Conservation (phyloP, 768 basidiomycete species). For the Boletus coccyginus region DNA sequence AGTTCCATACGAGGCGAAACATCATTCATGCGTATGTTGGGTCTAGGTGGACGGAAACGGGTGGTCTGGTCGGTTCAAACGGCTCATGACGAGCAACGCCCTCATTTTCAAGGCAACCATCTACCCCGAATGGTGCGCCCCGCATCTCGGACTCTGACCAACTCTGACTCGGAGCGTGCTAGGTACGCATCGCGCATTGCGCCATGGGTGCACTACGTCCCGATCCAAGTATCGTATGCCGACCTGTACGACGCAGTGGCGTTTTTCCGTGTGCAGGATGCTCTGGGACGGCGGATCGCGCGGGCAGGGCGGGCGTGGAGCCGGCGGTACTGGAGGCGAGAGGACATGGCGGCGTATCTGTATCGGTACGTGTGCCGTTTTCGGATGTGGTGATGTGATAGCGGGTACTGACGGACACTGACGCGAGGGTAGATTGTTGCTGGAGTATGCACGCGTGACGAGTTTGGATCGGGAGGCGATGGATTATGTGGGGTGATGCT, state of each 20-base stretch:
- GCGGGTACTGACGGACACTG: background rate
- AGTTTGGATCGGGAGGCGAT: slow-evolving; percentile 44
- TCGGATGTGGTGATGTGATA: background rate
- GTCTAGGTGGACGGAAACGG: slow-evolving; percentile 61
- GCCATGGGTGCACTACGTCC: too few species aligned
- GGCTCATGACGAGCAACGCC: slow-evolving; percentile 59
- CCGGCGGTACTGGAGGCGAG: slow-evolving; percentile 52
- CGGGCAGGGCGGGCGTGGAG: slow-evolving; percentile 57
- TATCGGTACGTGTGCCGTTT: slow-evolving; percentile 42
- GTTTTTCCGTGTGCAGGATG: slow-evolving; percentile 73
- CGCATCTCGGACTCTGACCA: too few species aligned
- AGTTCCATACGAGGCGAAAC: background rate
- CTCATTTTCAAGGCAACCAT: slow-evolving; percentile 68
- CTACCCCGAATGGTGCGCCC: slow-evolving; percentile 66
- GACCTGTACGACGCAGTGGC: slow-evolving; percentile 16
- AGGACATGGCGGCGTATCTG: slow-evolving; percentile 58
- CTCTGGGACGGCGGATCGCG: slow-evolving; percentile 55
- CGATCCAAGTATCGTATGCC: too few species aligned
- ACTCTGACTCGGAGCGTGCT: slow-evolving; percentile 12
- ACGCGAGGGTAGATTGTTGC: slow-evolving; percentile 37
- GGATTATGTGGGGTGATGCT: slow-evolving; percentile 27
- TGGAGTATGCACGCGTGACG: slow-evolving; percentile 56
- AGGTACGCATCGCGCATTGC: slow-evolving; percentile 22
- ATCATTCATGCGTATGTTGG: background rate
- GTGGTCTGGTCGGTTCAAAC: slow-evolving; percentile 69